Percentiles rank a stretch among this genome's conserved stretches.
These are phyloP conservation scores for Leccinum fuscescens DNA, from an alignment of 1,284 basidiomycete species.

Conservation along the genomic window DNA sequence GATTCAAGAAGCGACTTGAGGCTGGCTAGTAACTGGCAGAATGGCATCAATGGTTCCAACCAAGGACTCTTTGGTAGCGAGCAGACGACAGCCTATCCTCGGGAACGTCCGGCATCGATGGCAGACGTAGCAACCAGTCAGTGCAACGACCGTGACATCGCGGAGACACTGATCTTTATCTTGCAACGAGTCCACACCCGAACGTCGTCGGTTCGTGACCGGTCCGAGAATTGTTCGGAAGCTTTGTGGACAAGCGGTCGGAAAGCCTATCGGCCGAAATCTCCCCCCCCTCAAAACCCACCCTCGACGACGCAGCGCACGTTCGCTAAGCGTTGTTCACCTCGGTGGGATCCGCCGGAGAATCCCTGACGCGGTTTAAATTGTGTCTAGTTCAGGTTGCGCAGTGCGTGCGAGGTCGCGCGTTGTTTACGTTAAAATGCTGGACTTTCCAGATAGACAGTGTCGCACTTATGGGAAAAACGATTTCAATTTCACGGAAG, in stretches of 20 bases:
- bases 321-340: neutral
- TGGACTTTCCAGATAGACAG: too few relatives aligned
- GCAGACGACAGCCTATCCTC: neutral
- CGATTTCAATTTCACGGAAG: neutral
- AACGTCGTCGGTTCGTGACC: neutral
- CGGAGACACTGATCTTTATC: neutral
- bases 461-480: neutral
- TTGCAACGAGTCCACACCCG: neutral
- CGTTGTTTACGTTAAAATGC: too few relatives aligned
- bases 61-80: neutral
- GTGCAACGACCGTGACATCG: neutral
- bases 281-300: rapidly evolving
- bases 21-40: neutral
- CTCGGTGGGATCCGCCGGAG: neutral
- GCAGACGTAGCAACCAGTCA: neutral
- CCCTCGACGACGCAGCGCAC: neutral
- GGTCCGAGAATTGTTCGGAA: too few relatives aligned
- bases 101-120: neutral
- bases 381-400: neutral
- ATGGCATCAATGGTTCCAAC: neutral
- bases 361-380: neutral
- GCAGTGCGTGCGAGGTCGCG: neutral
- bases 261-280: neutral
- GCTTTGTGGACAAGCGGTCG: neutral
- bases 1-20: neutral